Evolutionary conservation across 2,329 filamentous ascomycete species (phyloP).

Genomic region (Paracoccidioides lutzii): DNA sequence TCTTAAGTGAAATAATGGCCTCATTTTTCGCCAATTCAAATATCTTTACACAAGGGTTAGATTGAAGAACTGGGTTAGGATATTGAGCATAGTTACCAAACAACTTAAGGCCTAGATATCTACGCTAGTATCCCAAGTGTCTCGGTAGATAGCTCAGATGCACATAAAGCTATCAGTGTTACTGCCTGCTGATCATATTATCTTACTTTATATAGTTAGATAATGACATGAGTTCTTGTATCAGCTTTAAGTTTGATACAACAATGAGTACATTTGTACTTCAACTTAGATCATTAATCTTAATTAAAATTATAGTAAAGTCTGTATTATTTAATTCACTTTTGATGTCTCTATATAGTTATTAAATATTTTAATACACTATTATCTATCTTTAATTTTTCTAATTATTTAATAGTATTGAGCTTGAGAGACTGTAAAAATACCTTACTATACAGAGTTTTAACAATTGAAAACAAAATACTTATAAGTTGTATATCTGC

Average conservation of each 20-base stretch:
- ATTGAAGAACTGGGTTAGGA: no score
- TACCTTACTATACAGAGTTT: not conserved
- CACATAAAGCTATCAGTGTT: slow-evolving; percentile 11
- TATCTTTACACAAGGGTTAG: no score
- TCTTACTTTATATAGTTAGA: slow-evolving; percentile 4
- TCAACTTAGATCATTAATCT: slow-evolving; percentile 13
- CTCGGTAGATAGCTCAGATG: slow-evolving; percentile 12
- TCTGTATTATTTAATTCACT: slow-evolving; percentile 9
- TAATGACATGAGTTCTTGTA: not conserved
- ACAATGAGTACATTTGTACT: not conserved
- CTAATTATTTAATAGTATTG: slow-evolving; percentile 12
- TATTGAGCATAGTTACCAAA: no score
- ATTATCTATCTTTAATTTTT: slow-evolving; percentile 9
- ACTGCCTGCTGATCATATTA: slow-evolving; percentile 8
- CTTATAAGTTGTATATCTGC: slow-evolving; percentile 16
- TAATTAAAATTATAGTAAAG: slow-evolving; percentile 9
- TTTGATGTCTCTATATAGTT: slow-evolving; percentile 9
- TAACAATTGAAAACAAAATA: slow-evolving; percentile 11
- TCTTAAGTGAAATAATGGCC: no score
- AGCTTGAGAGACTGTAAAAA: slow-evolving; percentile 9
- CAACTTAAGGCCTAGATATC: slow-evolving; percentile 15
- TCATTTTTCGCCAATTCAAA: no score
- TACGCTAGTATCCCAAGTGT: slow-evolving; percentile 9
- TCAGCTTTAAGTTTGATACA: not conserved
- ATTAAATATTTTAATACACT: slow-evolving; percentile 14